These are phyloP conservation scores for Fusarium begoniae DNA, from an alignment of 2,329 filamentous ascomycete species.

Conservation along the genomic window DNA sequence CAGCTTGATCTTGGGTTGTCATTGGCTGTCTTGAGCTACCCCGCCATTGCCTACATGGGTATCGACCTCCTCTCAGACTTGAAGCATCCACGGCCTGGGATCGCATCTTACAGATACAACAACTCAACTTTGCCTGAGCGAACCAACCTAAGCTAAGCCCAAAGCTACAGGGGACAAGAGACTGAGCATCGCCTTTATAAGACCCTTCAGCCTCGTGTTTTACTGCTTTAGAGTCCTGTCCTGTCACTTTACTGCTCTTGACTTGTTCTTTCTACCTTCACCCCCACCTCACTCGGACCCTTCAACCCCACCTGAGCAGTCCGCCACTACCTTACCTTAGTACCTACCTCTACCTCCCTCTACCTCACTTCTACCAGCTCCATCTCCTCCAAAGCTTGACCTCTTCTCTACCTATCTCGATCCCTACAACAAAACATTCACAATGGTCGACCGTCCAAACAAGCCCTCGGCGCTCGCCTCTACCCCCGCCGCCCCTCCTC, in stretches of 20 bases:
- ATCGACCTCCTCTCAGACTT: conserved; percentile 17
- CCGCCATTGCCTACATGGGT: conserved; percentile 27
- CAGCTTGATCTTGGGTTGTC: not conserved
- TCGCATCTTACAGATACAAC: conserved; percentile 3
- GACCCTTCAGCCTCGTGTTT: not conserved
- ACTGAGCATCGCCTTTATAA: not conserved
- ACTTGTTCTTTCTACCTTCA: not conserved
- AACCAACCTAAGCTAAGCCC: not conserved
- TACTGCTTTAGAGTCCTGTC: not conserved
- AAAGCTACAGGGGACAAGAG: not conserved
- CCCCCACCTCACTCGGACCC: conserved; percentile 35
- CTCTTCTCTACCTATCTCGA: not conserved
- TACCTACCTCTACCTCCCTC: not conserved
- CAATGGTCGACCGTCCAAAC: conserved; percentile 84
- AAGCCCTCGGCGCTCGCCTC: conserved; percentile 81
- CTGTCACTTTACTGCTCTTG: not conserved
- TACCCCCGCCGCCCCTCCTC: conserved; percentile 77
- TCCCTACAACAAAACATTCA: not conserved
- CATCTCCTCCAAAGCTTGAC: conserved; percentile 5
- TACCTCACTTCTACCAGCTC: conserved; percentile 3
- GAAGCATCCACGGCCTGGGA: conserved; percentile 17
- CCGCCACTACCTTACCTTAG: conserved; percentile 12
- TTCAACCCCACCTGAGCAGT: conserved; percentile 33
- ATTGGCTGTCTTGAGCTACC: conserved; percentile 32
- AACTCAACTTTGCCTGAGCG: conserved; percentile 4